A percentile compares a stretch with the other conserved stretches of the same genome.
Evolutionary conservation across 2,329 filamentous ascomycete genomes (phyloP).

Genomic region (Parasarocladium wereldwijsianum): DNA sequence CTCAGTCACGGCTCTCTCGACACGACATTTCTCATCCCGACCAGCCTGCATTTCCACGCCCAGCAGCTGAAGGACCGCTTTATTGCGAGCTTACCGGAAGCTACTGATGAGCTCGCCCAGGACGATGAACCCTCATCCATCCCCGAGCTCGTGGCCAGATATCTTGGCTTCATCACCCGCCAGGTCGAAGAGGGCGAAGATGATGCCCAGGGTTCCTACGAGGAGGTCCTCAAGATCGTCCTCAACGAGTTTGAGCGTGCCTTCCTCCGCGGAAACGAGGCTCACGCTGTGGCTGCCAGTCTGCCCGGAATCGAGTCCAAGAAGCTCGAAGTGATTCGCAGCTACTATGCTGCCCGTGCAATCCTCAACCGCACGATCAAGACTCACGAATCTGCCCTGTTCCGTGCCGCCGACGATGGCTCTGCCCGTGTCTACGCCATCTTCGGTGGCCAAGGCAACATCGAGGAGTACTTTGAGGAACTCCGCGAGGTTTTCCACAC

Average conservation of each 20-base stretch:
- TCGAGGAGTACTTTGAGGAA: constrained; percentile 99
- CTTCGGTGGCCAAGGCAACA: constrained; percentile 95
- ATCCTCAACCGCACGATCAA: constrained; percentile 77
- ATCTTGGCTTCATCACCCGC: constrained; percentile 76
- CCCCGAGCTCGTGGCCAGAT: constrained; percentile 81
- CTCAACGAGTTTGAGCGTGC: constrained; percentile 93
- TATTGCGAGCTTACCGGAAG: constrained; percentile 66
- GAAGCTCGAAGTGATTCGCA: constrained; percentile 77
- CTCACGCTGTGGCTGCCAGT: constrained; percentile 73
- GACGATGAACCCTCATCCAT: constrained; percentile 98
- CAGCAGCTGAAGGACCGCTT: constrained; percentile 89
- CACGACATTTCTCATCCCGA: constrained; percentile 89
- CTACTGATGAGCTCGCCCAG: constrained; percentile 92
- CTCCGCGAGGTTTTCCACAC: constrained; percentile 81
- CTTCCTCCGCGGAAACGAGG: constrained; percentile 90
- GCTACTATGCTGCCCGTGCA: constrained; percentile 81
- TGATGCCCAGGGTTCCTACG: constrained; percentile 72
- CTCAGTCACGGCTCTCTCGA: constrained; percentile 90
- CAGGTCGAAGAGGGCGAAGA: constrained; percentile 92
- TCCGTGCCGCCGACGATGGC: constrained; percentile 74
- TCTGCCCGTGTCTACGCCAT: constrained; percentile 82
- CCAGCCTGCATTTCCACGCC: constrained; percentile 89
- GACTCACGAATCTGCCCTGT: constrained; percentile 82
- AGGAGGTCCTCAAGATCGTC: constrained; percentile 82
- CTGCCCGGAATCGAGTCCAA: constrained; percentile 86